Evolutionary conservation across 2,329 filamentous ascomycete species (phyloP).

Genomic region (Beauveria sp.): DNA sequence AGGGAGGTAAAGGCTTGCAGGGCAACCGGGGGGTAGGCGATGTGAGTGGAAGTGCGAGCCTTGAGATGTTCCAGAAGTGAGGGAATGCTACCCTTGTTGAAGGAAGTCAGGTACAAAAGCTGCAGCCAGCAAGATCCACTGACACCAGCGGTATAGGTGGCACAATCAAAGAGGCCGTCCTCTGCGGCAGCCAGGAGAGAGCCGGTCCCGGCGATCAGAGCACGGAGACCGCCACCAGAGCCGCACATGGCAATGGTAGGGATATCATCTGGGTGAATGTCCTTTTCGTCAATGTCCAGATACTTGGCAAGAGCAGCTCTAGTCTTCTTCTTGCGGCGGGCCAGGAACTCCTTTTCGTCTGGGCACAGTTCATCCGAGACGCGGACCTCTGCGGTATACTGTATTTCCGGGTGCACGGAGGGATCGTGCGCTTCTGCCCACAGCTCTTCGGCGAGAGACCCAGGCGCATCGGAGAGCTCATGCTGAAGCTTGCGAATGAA

Average conservation of each 20-base stretch:
- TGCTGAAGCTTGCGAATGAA: conserved; percentile 77
- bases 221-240: conserved; percentile 83
- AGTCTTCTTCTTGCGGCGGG: conserved; percentile 60
- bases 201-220: conserved; percentile 82
- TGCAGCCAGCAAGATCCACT: conserved; percentile 97
- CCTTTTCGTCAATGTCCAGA: conserved; percentile 65
- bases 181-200: conserved; percentile 79
- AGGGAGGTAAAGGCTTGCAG: conserved; percentile 75
- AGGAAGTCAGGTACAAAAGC: conserved; percentile 67
- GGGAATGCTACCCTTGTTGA: conserved; percentile 60
- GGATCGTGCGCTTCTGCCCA: conserved; percentile 88
- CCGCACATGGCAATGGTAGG: conserved; percentile 91
- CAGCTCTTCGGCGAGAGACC: conserved; percentile 84
- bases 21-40: conserved; percentile 83
- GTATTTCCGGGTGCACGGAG: conserved; percentile 76
- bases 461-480: conserved; percentile 80
- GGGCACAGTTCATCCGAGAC: conserved; percentile 74
- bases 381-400: conserved; percentile 71
- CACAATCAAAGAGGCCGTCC: conserved; percentile 84
- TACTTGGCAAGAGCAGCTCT: conserved; percentile 73
- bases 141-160: conserved; percentile 91
- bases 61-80: conserved; percentile 80
- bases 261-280: conserved; percentile 88
- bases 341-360: conserved; percentile 71
- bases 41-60: conserved; percentile 74